Percentiles rank a stretch among this genome's conserved stretches.
Evolutionary conservation across 2,329 filamentous ascomycete species (phyloP).

Genomic region (Setomelanomma holmii): DNA sequence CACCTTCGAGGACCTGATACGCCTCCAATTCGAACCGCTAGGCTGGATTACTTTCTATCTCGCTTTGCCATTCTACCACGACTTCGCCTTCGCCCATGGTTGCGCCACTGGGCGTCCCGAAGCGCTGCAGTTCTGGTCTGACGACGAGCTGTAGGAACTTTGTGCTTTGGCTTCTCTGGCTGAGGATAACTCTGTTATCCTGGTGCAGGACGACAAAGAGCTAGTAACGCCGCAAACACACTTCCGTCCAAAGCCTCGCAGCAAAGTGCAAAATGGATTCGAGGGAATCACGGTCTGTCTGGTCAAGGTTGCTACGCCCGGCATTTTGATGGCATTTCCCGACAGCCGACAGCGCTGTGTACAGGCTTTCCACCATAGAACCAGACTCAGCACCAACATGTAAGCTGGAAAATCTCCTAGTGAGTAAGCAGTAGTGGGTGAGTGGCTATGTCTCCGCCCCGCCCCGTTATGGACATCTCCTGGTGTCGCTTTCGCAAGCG

Average conservation of each 20-base stretch:
- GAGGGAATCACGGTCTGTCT: not conserved
- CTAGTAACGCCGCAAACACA: not conserved
- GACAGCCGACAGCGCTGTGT: no score
- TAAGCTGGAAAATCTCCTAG: not conserved
- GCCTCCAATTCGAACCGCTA: not conserved
- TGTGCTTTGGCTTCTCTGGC: not conserved
- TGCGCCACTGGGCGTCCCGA: not conserved
- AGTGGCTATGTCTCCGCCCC: not conserved
- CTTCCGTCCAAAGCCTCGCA: not conserved
- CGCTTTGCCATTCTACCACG: not conserved
- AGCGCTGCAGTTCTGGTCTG: not conserved
- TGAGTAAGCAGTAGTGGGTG: not conserved
- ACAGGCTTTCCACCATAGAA: no score
- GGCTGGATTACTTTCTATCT: not conserved
- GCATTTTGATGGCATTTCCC: no score
- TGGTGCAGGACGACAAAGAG: not conserved
- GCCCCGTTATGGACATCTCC: not conserved
- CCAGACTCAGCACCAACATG: not conserved
- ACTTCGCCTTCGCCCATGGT: not conserved
- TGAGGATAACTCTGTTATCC: not conserved
- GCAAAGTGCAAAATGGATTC: not conserved
- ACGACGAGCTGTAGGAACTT: not conserved
- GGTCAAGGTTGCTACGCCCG: no score
- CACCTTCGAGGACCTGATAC: no score
- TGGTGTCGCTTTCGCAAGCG: not conserved